Percentiles rank a stretch among this genome's conserved stretches.
Evolutionary conservation across 352 stramenopile species (phyloP).

Genomic region (Globisporangium emineosum): DNA sequence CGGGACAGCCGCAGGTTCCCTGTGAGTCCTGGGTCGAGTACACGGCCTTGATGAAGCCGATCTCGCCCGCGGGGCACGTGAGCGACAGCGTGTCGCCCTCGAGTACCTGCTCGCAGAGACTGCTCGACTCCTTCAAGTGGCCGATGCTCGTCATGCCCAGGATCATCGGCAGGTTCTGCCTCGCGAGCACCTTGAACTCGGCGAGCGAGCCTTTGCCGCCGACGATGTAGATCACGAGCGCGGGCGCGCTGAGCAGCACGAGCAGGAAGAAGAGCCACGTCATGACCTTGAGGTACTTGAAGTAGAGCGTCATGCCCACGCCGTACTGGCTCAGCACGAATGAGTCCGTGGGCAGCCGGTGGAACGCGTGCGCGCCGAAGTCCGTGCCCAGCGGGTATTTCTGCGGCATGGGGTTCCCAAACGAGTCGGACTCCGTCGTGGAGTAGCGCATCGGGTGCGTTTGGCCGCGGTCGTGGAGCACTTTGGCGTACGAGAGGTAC

Average conservation of each 20-base stretch:
- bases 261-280: constrained; percentile 82
- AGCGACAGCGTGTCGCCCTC: constrained; percentile 49
- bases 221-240: constrained; percentile 63
- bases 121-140: constrained; percentile 66
- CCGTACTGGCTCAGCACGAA: constrained; percentile 74
- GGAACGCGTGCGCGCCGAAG: constrained; percentile 80
- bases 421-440: constrained; percentile 42
- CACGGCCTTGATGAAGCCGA: constrained; percentile 74
- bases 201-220: constrained; percentile 49
- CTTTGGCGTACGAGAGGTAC: constrained; percentile 78
- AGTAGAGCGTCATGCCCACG: constrained; percentile 76
- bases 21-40: constrained; percentile 66
- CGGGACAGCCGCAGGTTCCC: constrained; percentile 61
- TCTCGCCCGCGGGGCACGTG: constrained; percentile 61
- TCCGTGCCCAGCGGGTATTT: constrained; percentile 58
- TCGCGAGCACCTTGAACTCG: constrained; percentile 60
- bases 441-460: constrained; percentile 81
- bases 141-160: constrained; percentile 79
- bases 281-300: constrained; percentile 88
- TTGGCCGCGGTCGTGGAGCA: constrained; percentile 58
- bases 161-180: constrained; percentile 65
- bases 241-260: constrained; percentile 54
- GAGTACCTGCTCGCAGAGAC: constrained; percentile 61
- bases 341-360: constrained; percentile 70
- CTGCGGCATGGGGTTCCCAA: constrained; percentile 53